A percentile compares a stretch with the other conserved stretches of the same genome.
Conservation (phyloP, 129 eudicot species). For the Flaveria ramosissima region DNA sequence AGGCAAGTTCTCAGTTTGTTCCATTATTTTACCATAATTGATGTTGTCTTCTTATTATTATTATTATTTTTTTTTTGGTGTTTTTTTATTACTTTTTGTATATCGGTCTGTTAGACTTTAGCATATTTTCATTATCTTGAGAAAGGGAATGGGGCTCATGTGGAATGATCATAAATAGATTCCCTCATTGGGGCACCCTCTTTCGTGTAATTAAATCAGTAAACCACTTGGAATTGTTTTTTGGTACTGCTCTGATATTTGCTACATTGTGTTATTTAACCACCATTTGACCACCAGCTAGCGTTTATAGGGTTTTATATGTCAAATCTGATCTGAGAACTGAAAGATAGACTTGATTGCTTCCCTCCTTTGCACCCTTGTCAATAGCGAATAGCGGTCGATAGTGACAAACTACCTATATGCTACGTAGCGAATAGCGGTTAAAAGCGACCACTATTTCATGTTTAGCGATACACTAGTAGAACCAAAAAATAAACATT, state of each 20-base stretch:
- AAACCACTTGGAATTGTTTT: not conserved
- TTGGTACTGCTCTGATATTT: not conserved
- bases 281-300: conserved; percentile 4
- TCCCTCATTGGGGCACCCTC: not conserved
- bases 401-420: too few species aligned
- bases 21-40: conserved; percentile 5
- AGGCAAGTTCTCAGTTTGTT: conserved; percentile 21
- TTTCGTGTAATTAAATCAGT: not conserved
- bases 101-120: not conserved
- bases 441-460: too few species aligned
- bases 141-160: conserved; percentile 5
- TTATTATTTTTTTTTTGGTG: not conserved
- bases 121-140: conserved; percentile 7
- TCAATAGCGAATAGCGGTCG: too few species aligned
- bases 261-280: not conserved
- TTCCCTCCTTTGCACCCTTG: conserved; percentile 10
- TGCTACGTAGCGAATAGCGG: too few species aligned
- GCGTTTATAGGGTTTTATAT: not conserved
- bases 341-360: not conserved
- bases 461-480: too few species aligned
- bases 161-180: not conserved
- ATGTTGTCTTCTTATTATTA: not conserved
- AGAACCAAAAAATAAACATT: too few species aligned
- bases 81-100: not conserved
- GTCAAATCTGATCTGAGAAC: not conserved